Evolutionary conservation across 2,329 filamentous ascomycete species (phyloP).

Genomic region (Aspergillus proliferans): DNA sequence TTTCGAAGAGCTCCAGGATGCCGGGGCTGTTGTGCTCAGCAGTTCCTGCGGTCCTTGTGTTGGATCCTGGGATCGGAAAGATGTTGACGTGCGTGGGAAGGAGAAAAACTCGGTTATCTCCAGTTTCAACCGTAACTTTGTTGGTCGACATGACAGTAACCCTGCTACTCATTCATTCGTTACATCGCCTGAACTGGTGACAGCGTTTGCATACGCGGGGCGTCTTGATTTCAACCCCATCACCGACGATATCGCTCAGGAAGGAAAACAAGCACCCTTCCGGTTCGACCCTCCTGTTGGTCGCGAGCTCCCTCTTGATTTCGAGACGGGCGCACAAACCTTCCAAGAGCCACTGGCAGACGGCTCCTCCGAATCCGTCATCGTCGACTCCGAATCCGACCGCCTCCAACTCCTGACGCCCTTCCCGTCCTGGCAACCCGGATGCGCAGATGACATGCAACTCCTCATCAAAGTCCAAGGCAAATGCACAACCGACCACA

Average conservation of each 20-base stretch:
- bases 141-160: conserved; percentile 89
- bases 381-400: conserved; percentile 9
- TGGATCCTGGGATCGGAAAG: conserved; percentile 83
- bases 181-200: conserved; percentile 77
- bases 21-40: conserved; percentile 82
- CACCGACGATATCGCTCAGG: conserved; percentile 4
- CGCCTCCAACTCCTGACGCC: conserved; percentile 13
- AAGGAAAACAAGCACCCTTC: conserved; percentile 41
- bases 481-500: conserved; percentile 93
- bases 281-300: conserved; percentile 87
- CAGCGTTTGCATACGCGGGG: conserved; percentile 74
- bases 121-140: conserved; percentile 98
- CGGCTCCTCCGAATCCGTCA: conserved; percentile 4
- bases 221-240: conserved; percentile 14
- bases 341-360: conserved; percentile 11
- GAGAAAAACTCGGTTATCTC: conserved; percentile 91
- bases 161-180: conserved; percentile 88
- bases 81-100: conserved; percentile 65
- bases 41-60: conserved; percentile 89
- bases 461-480: conserved; percentile 91
- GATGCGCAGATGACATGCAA: conserved; percentile 66
- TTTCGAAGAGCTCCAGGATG: conserved; percentile 86
- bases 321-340: conserved; percentile 74
- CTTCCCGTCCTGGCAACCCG: conserved; percentile 35
- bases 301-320: conserved; percentile 69